Evolutionary conservation across 192 early-diverging fungal genomes (phyloP).

Genomic region (Coemansia sp.): DNA sequence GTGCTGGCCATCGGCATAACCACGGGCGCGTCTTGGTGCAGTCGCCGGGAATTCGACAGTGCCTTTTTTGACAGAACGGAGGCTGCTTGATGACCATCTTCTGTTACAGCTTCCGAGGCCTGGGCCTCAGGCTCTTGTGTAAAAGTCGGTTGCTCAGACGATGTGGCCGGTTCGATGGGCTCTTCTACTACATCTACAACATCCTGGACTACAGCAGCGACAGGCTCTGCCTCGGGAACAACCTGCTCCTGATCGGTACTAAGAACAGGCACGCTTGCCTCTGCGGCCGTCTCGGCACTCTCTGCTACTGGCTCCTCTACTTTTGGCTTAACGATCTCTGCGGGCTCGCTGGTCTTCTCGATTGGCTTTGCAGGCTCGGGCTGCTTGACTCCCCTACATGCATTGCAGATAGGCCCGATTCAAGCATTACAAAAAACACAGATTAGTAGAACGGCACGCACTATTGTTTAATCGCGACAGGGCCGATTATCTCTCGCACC

Average conservation of each 20-base stretch:
- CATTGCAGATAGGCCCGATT: neutral
- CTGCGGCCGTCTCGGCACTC: neutral
- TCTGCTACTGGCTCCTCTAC: constrained; percentile 22
- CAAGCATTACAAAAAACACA: neutral
- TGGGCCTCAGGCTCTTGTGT: constrained; percentile 8
- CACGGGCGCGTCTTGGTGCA: constrained; percentile 87
- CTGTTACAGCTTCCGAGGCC: constrained; percentile 7
- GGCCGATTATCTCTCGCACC: neutral
- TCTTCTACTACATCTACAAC: constrained; percentile 4
- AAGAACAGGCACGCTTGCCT: neutral
- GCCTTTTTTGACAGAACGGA: constrained; percentile 27
- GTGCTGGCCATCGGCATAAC: constrained; percentile 77
- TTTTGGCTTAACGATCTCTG: constrained; percentile 31
- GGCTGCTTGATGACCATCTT: constrained; percentile 10
- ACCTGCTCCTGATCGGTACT: neutral
- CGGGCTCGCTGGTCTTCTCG: constrained; percentile 10
- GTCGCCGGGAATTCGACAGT: constrained; percentile 57
- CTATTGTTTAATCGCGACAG: neutral
- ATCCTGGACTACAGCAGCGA: constrained; percentile 16
- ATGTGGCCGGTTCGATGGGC: neutral
- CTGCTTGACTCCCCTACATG: constrained; percentile 47
- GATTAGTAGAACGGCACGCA: neutral
- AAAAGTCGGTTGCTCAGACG: neutral
- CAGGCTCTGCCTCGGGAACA: constrained; percentile 22
- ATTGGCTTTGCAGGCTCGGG: constrained; percentile 34